phyloP scores from a whole-genome alignment of 176 grass and related monocot species.

The Avena atlantica region DNA sequence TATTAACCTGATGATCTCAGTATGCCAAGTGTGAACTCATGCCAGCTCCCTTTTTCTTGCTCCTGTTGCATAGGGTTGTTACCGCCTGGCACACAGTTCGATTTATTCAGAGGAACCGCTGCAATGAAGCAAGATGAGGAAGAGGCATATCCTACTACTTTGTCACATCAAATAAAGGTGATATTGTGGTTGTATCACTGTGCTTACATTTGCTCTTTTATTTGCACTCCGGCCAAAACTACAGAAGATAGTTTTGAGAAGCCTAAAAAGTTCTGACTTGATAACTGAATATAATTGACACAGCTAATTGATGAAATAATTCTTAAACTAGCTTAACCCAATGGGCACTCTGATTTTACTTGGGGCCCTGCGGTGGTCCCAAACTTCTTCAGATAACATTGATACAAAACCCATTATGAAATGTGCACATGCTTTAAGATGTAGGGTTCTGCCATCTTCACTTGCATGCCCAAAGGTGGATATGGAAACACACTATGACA shows the following conservation, averaged over 20 bases:
- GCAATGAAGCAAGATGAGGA: conserved; percentile 99
- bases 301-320: not conserved
- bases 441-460: conserved; percentile 23
- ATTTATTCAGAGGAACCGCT: conserved; percentile 98
- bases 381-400: conserved; percentile 1
- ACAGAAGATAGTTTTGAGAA: conserved; percentile 28
- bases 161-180: conserved; percentile 97
- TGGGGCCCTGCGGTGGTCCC: conserved; percentile 10
- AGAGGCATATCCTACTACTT: conserved; percentile 78
- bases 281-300: not conserved
- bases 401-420: not conserved
- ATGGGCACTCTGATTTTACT: not conserved
- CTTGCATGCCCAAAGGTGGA: conserved; percentile 18
- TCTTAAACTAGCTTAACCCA: not conserved
- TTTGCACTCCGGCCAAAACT: not conserved
- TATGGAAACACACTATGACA: not conserved
- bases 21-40: conserved; percentile 27
- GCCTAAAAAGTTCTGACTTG: conserved; percentile 23
- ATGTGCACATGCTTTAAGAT: conserved; percentile 23
- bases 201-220: conserved; percentile 26
- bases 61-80: conserved; percentile 69
- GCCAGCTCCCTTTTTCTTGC: conserved; percentile 27
- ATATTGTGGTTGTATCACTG: conserved; percentile 21
- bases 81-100: conserved; percentile 95
- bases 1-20: conserved; percentile 8